phyloP scores from a whole-genome alignment of 2,329 filamentous ascomycete genomes.

The Sporothrix dimorphospora region DNA sequence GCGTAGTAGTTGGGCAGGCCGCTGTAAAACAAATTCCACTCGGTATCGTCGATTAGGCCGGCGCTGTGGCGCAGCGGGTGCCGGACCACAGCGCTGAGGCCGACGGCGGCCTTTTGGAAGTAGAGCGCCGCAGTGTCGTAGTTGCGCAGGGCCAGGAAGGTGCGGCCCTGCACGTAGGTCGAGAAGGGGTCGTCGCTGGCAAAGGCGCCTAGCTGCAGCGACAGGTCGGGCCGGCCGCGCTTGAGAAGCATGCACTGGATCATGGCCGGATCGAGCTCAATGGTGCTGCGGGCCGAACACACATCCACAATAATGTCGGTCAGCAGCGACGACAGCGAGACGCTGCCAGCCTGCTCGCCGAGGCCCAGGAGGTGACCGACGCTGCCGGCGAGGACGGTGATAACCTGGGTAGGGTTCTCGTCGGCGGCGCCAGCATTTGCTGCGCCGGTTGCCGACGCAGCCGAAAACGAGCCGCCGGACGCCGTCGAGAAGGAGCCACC shows the following conservation, averaged over 20 bases:
- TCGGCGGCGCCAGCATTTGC: constrained; percentile 48
- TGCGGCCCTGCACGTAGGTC: constrained; percentile 83
- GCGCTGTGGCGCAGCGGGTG: constrained; percentile 58
- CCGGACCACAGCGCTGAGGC: constrained; percentile 61
- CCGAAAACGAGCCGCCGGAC: constrained; percentile 18
- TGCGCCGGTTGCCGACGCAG: constrained; percentile 38
- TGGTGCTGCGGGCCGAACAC: constrained; percentile 66
- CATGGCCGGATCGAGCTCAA: constrained; percentile 63
- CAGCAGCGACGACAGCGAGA: constrained; percentile 61
- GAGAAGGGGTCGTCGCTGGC: constrained; percentile 62
- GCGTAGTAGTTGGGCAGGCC: constrained; percentile 84
- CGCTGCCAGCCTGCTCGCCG: constrained; percentile 55
- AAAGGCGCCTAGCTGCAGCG: constrained; percentile 60
- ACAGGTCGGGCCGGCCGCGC: constrained; percentile 62
- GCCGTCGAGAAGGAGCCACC: constrained; percentile 12
- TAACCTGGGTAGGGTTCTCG: constrained; percentile 43
- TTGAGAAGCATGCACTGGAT: constrained; percentile 66
- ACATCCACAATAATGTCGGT: constrained; percentile 69
- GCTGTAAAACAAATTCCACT: constrained; percentile 69
- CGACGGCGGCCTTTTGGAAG: constrained; percentile 82
- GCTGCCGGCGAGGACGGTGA: constrained; percentile 63
- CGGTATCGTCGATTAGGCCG: constrained; percentile 73
- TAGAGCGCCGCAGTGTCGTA: constrained; percentile 71
- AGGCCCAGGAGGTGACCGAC: constrained; percentile 67
- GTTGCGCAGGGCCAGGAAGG: constrained; percentile 74